Base-by-base conservation (phyloP, 1,284 basidiomycete genomes). In the Pascua guehoae region DNA sequence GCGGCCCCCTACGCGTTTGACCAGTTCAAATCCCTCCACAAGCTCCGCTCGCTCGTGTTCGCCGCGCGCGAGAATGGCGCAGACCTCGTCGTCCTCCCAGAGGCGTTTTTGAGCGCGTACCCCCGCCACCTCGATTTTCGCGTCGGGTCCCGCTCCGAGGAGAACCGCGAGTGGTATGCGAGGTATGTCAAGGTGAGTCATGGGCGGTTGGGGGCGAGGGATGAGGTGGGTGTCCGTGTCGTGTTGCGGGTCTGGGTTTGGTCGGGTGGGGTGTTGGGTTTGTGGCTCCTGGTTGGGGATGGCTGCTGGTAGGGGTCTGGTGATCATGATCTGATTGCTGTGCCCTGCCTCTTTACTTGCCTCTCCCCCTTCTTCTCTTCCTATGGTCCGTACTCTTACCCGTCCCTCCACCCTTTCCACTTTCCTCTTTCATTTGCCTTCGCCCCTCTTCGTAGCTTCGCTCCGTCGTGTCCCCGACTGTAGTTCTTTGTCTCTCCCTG, bases 41-140 rank as follows among this genome's bases (percentile, higher is more conserved):
- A 86, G 68, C 79, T 86, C 7, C 81, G 84, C 55, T 69, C 66
- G 9, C 76, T 84, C 12, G 80, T 81, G 12, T 79, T 70, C 16
- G 68, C 82, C 8, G 84, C 84, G 8, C 81, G 80, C 57, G 78
- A 82, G 45, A 82, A 83, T 60, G 77, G 77, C 4, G 77, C 82
- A 0, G 81, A 85, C 64, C 69, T 88, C 2, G 84, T 81, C 32
- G 84, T 88, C 14, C 86, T 89, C 66, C 87, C 87, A 3, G 87
- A 89, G 70, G 87, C 85, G 16, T 88, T 86, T 39, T 56, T 78
- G 15, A 63, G 61, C 24, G 72, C 66, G 5, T 78, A 78, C 48
- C 76, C 76, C 2, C 60, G 76, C 15, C 69, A 72, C 14, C 52
- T 72, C 14, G 60, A 49, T 14, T 73, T 74, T 45, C 46, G 50